These are phyloP conservation scores for Teunomyces aglyptinius DNA, from an alignment of 805 yeast species.

Conservation along the genomic window DNA sequence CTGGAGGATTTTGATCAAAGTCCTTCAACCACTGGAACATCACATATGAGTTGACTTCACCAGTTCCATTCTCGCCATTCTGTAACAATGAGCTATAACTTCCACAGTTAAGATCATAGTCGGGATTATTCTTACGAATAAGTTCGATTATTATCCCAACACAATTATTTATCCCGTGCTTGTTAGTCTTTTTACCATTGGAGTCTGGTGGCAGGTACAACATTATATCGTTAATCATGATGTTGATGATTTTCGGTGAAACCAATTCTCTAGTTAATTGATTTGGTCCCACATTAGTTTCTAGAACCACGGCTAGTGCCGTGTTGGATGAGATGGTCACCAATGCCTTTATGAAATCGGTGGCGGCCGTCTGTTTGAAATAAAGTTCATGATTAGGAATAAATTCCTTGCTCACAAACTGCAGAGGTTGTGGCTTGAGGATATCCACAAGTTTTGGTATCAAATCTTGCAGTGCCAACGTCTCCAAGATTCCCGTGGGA, in stretches of 20 bases:
- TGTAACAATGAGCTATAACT: conserved; percentile 61
- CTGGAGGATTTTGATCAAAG: conserved; percentile 86
- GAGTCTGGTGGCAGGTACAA: conserved; percentile 20
- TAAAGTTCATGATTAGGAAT: conserved; percentile 32
- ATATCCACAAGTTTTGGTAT: conserved; percentile 71
- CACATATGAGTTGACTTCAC: conserved; percentile 40
- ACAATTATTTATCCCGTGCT: conserved; percentile 88
- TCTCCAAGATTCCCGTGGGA: conserved; percentile 82
- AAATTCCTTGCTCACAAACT: conserved; percentile 35
- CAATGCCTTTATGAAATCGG: conserved; percentile 91
- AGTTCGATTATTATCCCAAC: conserved; percentile 94
- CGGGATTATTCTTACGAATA: conserved; percentile 93
- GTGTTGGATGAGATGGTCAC: conserved; percentile 88
- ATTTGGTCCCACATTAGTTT: conserved; percentile 93
- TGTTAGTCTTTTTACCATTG: conserved; percentile 43
- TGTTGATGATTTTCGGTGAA: conserved; percentile 63
- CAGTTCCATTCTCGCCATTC: conserved; percentile 25
- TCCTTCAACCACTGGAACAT: conserved; percentile 47
- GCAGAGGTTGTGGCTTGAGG: conserved; percentile 63
- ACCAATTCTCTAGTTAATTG: conserved; percentile 90
- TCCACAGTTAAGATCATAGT: conserved; percentile 88
- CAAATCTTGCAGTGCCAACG: conserved; percentile 67
- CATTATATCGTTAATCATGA: conserved; percentile 74
- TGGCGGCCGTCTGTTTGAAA: conserved; percentile 83
- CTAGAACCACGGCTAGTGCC: conserved; percentile 70